Evolutionary conservation across 768 basidiomycete genomes (phyloP), one percentile per base, ranked within the genome.

Genomic region (Hypholoma sublateritium): DNA sequence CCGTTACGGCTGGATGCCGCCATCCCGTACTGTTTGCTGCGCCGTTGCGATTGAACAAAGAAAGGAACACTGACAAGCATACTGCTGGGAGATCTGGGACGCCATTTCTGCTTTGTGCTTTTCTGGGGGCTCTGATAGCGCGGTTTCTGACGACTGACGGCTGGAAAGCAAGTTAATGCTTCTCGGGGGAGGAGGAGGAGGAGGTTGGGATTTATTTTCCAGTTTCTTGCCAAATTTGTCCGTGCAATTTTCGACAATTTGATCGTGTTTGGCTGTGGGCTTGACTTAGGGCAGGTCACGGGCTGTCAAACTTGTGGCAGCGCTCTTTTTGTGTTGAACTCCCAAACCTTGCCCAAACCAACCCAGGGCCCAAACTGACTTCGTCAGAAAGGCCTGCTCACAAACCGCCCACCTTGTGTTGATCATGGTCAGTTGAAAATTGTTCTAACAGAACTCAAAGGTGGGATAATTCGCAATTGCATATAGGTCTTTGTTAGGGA

Each of bases 111-210:
- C 13, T 41, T 16, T 69, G 61, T 24, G 57, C 63, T 63, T 60
- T 59, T 65, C 56, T 64, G 64, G 66, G 59, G 67, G 66, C 69
- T 63, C 65, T 68, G 64, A 67, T 62, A 63, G 69, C 65, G 70
- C 68, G 69, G 65, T 32, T 32, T 32, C 28, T 32, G 28, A 32
- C 28, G 69, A 73, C 17, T 5, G n/a, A 5, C 21, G 28, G 32
- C 32, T 46, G 25, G 60, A 75, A 90, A 88, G 87, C 88, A 90
- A 90, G 74, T 74, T 86, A 89, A 90, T 90, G 88, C 88, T 85
- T 90, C 88, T 77, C 67, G 67, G 66, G 62, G 61, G 66, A 67
- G 77, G 67, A 67, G 66, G 65, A 62, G 66, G 67, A 59, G 64
- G 64, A 61, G 49, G 56, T 59, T 57, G 48, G 56, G 60, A 57